Evolutionary conservation across 192 early-diverging fungal genomes (phyloP).

Genomic region (Physocladia obscura): DNA sequence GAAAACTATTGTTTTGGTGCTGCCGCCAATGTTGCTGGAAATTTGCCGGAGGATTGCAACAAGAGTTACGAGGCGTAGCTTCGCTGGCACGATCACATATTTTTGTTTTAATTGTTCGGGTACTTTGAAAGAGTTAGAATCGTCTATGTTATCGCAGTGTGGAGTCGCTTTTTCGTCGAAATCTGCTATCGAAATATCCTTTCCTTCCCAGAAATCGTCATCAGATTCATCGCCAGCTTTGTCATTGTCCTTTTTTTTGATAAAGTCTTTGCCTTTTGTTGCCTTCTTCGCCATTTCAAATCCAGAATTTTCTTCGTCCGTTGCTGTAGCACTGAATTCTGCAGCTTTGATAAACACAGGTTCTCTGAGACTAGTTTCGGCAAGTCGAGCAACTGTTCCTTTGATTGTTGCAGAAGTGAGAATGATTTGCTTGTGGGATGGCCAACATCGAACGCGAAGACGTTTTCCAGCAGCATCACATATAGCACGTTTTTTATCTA

Average conservation of each 20-base stretch:
- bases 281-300: conserved; percentile 31
- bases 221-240: conserved; percentile 23
- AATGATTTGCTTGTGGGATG: conserved; percentile 45
- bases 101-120: conserved; percentile 88
- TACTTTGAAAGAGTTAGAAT: conserved; percentile 57
- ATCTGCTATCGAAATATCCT: conserved; percentile 6
- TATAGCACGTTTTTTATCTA: conserved; percentile 30
- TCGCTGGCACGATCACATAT: conserved; percentile 83
- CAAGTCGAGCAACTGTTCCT: conserved; percentile 79
- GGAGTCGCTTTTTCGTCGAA: neutral
- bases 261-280: conserved; percentile 27
- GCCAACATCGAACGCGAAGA: conserved; percentile 34
- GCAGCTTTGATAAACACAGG: conserved; percentile 79
- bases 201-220: conserved; percentile 25
- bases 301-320: conserved; percentile 33
- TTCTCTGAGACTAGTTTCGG: conserved; percentile 71
- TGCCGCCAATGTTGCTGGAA: conserved; percentile 20
- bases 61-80: conserved; percentile 87
- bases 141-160: neutral
- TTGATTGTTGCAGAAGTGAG: conserved; percentile 90
- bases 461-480: conserved; percentile 18
- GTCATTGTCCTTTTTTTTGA: conserved; percentile 7
- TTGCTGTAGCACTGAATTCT: conserved; percentile 14
- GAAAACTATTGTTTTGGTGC: conserved; percentile 88
- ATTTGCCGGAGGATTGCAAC: conserved; percentile 69